These are phyloP conservation scores for Citrullus amarus DNA, from an alignment of 306 rosid species.

Conservation along the genomic window DNA sequence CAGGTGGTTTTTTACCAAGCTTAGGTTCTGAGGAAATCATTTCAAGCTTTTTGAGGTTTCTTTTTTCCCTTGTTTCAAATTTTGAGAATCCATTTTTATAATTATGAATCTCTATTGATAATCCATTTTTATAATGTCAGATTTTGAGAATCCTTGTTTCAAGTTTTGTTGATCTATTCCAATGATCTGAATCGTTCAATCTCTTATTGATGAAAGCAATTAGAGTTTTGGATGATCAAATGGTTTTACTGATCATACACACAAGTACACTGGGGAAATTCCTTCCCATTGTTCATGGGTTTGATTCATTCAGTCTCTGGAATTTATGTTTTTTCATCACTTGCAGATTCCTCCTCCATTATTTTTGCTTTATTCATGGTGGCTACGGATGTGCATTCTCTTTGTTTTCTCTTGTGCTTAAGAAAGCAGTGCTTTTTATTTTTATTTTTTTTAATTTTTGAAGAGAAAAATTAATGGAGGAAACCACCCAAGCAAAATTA, in stretches of 20 bases:
- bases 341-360: background rate
- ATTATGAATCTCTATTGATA: background rate
- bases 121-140: background rate
- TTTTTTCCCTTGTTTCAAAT: background rate
- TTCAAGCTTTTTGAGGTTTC: background rate
- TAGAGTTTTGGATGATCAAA: background rate
- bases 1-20: conserved; percentile 47
- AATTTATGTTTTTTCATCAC: background rate
- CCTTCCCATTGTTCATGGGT: background rate
- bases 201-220: background rate
- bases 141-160: background rate
- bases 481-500: no score
- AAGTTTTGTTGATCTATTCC: background rate
- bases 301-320: background rate
- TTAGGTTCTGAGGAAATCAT: conserved; percentile 22
- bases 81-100: background rate
- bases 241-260: background rate
- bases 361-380: background rate
- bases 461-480: no score
- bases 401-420: background rate
- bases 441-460: no score
- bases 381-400: background rate
- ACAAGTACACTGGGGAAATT: background rate
- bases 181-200: background rate
- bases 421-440: background rate